These are phyloP conservation scores for Mycena filopes DNA, from an alignment of 768 basidiomycete genomes.

Conservation along the genomic window DNA sequence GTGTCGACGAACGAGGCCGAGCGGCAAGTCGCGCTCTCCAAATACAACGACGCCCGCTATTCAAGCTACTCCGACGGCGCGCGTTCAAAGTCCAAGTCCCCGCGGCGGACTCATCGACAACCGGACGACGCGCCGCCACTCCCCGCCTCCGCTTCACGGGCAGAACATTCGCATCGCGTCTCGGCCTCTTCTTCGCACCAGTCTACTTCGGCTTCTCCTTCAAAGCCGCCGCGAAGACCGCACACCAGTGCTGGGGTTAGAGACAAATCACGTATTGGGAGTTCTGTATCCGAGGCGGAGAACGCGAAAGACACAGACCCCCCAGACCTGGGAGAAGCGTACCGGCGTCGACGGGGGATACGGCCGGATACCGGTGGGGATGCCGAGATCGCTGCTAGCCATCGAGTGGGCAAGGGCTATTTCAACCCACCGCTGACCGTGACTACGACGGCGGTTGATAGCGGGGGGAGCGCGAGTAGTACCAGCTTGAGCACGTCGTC, in stretches of 20 bases:
- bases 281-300: constrained; percentile 26
- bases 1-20: constrained; percentile 79
- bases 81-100: constrained; percentile 68
- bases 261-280: constrained; percentile 55
- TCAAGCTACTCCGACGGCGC: constrained; percentile 37
- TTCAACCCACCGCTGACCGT: constrained; percentile 33
- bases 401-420: constrained; percentile 24
- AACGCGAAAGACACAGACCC: constrained; percentile 6
- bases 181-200: constrained; percentile 39
- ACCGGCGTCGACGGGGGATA: constrained; percentile 20
- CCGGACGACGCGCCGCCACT: constrained; percentile 44
- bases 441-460: constrained; percentile 28
- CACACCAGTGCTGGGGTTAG: constrained; percentile 82
- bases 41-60: constrained; percentile 61
- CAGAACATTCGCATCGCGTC: constrained; percentile 29
- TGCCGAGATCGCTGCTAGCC: not conserved
- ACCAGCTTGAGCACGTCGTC: constrained; percentile 44
- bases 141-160: constrained; percentile 53
- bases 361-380: constrained; percentile 11
- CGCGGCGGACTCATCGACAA: constrained; percentile 55
- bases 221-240: constrained; percentile 60
- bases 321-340: not conserved
- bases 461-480: constrained; percentile 47
- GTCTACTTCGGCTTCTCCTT: constrained; percentile 37
- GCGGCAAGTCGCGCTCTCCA: constrained; percentile 70